Evolutionary conservation across 108 stramenopile genomes (phyloP), one percentile per base, ranked within the genome.

Genomic region (Cyclostephanos tholiformis): DNA sequence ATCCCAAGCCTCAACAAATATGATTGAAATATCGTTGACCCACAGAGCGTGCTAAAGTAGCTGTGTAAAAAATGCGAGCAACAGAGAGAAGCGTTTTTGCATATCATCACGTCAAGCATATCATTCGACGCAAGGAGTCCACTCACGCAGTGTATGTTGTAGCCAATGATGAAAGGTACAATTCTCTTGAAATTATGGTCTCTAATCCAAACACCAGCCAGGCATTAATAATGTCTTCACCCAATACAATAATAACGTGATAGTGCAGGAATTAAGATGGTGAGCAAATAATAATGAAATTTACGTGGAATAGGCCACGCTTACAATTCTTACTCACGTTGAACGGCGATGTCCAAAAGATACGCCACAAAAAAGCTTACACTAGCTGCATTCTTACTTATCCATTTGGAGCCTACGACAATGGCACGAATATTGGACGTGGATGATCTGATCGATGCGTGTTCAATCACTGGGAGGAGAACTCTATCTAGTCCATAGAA

Each of bases 301-400:
- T 14, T 19, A 65, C 12, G 2, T 57, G 17, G 16, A n/a, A 22
- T n/a, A 12, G 29, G 11, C 36, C 30, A 56, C 36, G 39, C 5
- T 53, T 22, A 26, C n/a, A 57, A 26, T 2, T 10, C 23, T 53
- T 2, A 71, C 70, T 55, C 32, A 71, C 71, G 79, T 43, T 80
- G 82, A 14, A 79, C 44, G 20, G 57, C 1, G 36, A 79, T 82
- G 23, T 82, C 77, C 16, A 82, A 25, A 11, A 79, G 26, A 69
- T 82, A 82, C 6, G 82, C 77, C n/a, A 78, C 44, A 19, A 79
- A 79, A 29, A 82, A 82, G 39, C 73, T 79, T 0, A 82, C 61
- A 53, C 76, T 82, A 35, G 43, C 82, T 35, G 78, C 71, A 68
- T 79, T 67, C 5, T 52, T 32, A 41, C 25, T 23, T 12, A 72